Evolutionary conservation across 1,284 basidiomycete genomes (phyloP), one percentile per base, ranked within the genome.

Genomic region (Afroboletus lepidellus): DNA sequence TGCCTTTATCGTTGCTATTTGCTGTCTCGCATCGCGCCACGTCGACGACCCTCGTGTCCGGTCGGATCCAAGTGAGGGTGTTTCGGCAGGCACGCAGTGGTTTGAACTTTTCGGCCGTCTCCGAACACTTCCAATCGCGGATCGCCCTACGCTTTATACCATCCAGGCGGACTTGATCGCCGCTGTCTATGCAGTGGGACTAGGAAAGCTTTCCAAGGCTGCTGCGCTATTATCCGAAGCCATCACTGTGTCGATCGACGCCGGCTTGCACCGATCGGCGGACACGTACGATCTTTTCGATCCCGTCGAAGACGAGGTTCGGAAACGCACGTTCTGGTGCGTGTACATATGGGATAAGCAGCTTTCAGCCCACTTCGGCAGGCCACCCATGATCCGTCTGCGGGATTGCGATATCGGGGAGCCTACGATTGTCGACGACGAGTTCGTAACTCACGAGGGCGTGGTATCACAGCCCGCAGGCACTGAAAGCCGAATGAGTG

Each of bases 291-390:
- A 93, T 65, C 78, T 91, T 53, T 94, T 94, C 67, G 85, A 91
- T 69, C 80, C 87, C 5, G 85, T 94, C 57, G 92, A 94, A 67
- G 87, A 90, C 59, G 90, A 94, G 68, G 84, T 92, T 18, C 81
- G 92, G 51, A 93, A 93, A 70, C 83, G 92, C 57, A 94, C 92
- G 0, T 95, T 94, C 70, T 95, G 92, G 92, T 91, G 90, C 55
- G 90, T 94, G 23, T 95, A 94, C 70, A 78, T 92, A 39, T 94
- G 92, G 92, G 92, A 94, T 70, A 94, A 94, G 71, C 92, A 93
- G 63, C 80, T 89, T 11, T 72, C 79, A 33, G 89, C 91, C 29
- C 86, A 93, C 60, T 94, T 94, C 66, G 92, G 92, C 16, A 77
- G 92, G 21, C 92, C 92, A 20, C 84, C 92, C 2, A 82, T 94